Conservation (phyloP, 257 asterid genomes). For the Solanum lycopersicoides region DNA sequence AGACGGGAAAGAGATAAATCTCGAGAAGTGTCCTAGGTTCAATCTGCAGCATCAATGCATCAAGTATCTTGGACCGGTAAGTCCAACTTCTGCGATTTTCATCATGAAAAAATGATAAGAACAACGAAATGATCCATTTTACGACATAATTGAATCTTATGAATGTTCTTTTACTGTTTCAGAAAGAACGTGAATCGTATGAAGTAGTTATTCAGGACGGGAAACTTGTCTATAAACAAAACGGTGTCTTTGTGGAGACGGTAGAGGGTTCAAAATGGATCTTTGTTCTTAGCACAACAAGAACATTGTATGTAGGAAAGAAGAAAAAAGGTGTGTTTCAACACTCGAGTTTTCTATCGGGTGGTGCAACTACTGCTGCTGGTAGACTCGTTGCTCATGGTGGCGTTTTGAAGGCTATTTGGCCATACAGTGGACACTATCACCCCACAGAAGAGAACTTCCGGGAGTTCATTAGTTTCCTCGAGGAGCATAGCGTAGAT, state of each 20-base stretch:
- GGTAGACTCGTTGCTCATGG: conserved; percentile 74
- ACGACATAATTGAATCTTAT: not conserved
- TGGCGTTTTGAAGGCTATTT: conserved; percentile 87
- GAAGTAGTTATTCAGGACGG: conserved; percentile 65
- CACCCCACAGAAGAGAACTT: conserved; percentile 91
- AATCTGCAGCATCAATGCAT: conserved; percentile 73
- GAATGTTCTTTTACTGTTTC: conserved; percentile 4
- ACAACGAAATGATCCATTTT: not conserved
- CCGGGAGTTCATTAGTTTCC: conserved; percentile 68
- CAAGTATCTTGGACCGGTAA: conserved; percentile 86
- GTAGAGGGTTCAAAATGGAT: conserved; percentile 85
- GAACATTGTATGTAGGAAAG: conserved; percentile 68
- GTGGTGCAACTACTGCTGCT: conserved; percentile 93
- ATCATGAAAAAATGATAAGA: not conserved
- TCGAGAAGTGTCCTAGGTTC: conserved; percentile 69
- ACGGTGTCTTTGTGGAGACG: conserved; percentile 47
- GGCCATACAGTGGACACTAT: conserved; percentile 98
- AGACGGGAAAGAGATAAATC: conserved; percentile 80
- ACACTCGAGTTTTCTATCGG: conserved; percentile 90
- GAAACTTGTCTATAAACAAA: conserved; percentile 57
- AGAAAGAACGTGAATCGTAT: conserved; percentile 73
- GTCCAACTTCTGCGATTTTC: conserved; percentile 4
- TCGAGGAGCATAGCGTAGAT: conserved; percentile 68
- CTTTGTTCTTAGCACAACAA: conserved; percentile 80
- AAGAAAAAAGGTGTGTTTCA: conserved; percentile 78